Base-by-base conservation (phyloP, 2,329 filamentous ascomycete species). In the Cladosporium sp. region DNA sequence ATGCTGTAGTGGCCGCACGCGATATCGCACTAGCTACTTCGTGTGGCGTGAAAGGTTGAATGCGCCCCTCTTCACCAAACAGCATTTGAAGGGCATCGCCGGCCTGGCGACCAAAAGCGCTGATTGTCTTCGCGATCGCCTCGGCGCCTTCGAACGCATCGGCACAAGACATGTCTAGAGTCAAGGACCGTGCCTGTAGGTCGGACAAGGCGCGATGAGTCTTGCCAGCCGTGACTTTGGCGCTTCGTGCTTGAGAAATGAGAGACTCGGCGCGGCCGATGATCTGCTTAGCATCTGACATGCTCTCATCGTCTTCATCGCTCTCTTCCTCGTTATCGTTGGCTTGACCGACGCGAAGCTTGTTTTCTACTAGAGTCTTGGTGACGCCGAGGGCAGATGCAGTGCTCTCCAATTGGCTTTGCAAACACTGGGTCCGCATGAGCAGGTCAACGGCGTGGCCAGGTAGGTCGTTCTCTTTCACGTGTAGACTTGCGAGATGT, bases 191-290 rank as follows among this genome's bases (percentile, higher is more conserved):
- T 3, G 87, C 84, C 76, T 89, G 89, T 63, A 96, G 84, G 65
- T 97, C 93, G 67, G 92, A 87, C 14, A 97, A 80, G 21, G 91
- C 88, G 61, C 90, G 87, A 49, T 91, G 85, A 6, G 91, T 86
- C 80, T 96, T 96, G 64, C 89, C 87, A 57, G 91, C 87, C 58
- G 94, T 85, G 36, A 97, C 91, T 82, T 96, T 97, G 64, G 90
- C 86, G 74, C 91, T 93, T 67, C 93, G 87, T 8, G 91, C 91
- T 73, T 93, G 89, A 16, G 86, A 88, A 66, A 93, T 85, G 63
- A 93, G 86, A 18, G 84, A 77, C 66, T 96, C 92, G 0, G 89
- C 82, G 75, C 89, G 91, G 72, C 87, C 88, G 32, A 85, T 77
- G 70, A 96, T 89, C 71, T 90, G 84, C 67, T 88, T 71, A 13